Evolutionary conservation across 495 filamentous ascomycete species (phyloP).

Genomic region (Daldinia vernicosa): DNA sequence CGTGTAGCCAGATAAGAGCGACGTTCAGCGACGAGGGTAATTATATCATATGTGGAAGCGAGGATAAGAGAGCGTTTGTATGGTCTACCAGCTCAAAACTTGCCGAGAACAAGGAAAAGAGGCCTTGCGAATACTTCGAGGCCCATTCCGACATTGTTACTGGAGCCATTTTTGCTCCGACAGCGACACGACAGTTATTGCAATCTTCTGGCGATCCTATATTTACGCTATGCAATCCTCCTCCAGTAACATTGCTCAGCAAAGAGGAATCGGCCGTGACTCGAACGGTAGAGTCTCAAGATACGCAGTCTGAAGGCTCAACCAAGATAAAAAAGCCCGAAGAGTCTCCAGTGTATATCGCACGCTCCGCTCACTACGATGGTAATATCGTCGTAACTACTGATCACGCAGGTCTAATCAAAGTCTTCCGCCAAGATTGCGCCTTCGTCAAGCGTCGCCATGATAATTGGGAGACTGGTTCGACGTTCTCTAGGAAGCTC

Average conservation of each 20-base stretch:
- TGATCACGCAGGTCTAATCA: conserved; percentile 87
- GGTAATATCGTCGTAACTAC: conserved; percentile 95
- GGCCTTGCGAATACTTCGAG: conserved; percentile 85
- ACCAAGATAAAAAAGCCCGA: conserved; percentile 52
- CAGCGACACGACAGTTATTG: conserved; percentile 77
- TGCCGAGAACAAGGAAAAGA: conserved; percentile 78
- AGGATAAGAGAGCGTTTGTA: conserved; percentile 88
- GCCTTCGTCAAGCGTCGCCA: conserved; percentile 68
- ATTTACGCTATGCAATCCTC: conserved; percentile 96
- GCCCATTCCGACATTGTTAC: conserved; percentile 91
- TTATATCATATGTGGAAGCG: conserved; percentile 92
- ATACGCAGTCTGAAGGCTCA: conserved; percentile 50
- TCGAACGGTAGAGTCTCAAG: conserved; percentile 37
- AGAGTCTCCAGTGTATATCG: conserved; percentile 70
- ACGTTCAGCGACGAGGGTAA: conserved; percentile 86
- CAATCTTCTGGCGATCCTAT: conserved; percentile 87
- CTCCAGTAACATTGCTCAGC: conserved; percentile 83
- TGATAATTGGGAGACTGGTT: conserved; percentile 74
- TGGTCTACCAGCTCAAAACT: conserved; percentile 73
- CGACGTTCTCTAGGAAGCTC: conserved; percentile 79
- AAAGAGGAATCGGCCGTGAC: conserved; percentile 68
- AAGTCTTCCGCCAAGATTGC: conserved; percentile 94
- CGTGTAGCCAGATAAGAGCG: conserved; percentile 90
- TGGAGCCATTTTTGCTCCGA: conserved; percentile 83
- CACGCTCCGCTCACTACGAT: conserved; percentile 76